Base-by-base conservation (phyloP, 148 eudicot genomes). In the Spergularia bocconei region DNA sequence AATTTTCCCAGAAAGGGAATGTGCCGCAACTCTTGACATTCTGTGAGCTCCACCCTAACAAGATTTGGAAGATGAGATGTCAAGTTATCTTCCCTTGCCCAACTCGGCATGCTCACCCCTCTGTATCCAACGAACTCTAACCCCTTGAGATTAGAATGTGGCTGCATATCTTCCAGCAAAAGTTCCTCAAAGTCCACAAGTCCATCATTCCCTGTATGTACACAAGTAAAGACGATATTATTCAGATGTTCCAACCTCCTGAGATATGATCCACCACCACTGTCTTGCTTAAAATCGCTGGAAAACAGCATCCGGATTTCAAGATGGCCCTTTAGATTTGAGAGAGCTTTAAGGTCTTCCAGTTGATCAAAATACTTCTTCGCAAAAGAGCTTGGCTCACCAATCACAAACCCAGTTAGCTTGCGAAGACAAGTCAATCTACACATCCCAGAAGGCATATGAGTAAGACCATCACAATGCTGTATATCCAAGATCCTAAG, bases 401-500 rank as follows among this genome's bases (percentile, higher is more conserved):
- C 47, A 58, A 77, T 74, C 16, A 75, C 47, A 54, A 75, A 75
- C 14, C 12, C 11, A 29, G 16, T 17, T 8, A 75, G 71, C 61
- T 13, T 54, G 11, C 61, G 7, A 9, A 57, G 20, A 19, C 61
- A 3, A 19, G 61, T 57, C 61, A 57, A 20, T 20, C 20, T 75
- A 6, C 61, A 70, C 78, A 75, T 63, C 41, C 78, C 70, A 33
- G 62, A 6, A 50, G 78, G 71, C 78, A 74, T 74, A 41, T 25
- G 17, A 29, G 50, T 39, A 38, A 71, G 15, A 21, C 23, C 25
- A 7, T 11, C 33, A 38, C 61, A 55, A 13, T n/a, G 17, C 33
- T 53, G 29, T 15, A 78, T 16, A 16, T 15, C 11, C 17, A 78
- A 9, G 23, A 0, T 14, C 48, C 76, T 29, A 41, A 78, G 69